Conservation (phyloP, 2,329 filamentous ascomycete species). For the Aspergillus awamori region DNA sequence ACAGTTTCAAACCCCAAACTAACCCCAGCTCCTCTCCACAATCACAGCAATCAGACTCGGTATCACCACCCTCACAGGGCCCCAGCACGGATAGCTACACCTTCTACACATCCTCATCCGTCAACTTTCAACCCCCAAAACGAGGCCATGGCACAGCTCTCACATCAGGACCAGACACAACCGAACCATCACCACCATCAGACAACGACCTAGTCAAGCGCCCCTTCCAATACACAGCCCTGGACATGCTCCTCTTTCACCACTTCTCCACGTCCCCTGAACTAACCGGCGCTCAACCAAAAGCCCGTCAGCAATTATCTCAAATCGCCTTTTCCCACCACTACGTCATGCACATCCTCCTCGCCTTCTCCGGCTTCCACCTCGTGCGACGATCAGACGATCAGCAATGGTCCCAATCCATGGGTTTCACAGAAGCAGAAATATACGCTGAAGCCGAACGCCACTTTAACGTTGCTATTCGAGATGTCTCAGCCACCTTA, state of each 20-base stretch:
- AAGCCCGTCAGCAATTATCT: slow-evolving; percentile 6
- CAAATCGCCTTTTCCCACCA: slow-evolving; percentile 16
- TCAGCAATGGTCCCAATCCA: neutral
- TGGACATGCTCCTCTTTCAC: slow-evolving; percentile 22
- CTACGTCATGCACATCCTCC: slow-evolving; percentile 18
- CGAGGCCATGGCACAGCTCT: neutral
- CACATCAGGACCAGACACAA: neutral
- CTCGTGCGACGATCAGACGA: neutral
- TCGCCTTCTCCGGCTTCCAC: slow-evolving; percentile 20
- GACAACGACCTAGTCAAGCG: neutral
- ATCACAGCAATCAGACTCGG: too few species aligned
- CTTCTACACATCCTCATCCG: slow-evolving; percentile 12
- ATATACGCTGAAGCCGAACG: slow-evolving; percentile 15
- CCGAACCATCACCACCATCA: neutral
- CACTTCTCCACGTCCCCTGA: slow-evolving; percentile 17
- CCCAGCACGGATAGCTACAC: neutral
- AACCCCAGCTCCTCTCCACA: too few species aligned
- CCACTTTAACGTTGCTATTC: slow-evolving; percentile 14
- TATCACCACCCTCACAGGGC: too few species aligned
- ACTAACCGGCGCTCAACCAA: neutral
- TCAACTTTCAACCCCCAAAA: slow-evolving; percentile 13
- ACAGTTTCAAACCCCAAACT: neutral
- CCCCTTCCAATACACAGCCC: slow-evolving; percentile 18
- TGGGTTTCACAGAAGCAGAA: neutral
- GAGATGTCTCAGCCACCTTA: slow-evolving; percentile 8